Conservation (phyloP, 2,329 filamentous ascomycete species). For the Fusarium coffeatum region DNA sequence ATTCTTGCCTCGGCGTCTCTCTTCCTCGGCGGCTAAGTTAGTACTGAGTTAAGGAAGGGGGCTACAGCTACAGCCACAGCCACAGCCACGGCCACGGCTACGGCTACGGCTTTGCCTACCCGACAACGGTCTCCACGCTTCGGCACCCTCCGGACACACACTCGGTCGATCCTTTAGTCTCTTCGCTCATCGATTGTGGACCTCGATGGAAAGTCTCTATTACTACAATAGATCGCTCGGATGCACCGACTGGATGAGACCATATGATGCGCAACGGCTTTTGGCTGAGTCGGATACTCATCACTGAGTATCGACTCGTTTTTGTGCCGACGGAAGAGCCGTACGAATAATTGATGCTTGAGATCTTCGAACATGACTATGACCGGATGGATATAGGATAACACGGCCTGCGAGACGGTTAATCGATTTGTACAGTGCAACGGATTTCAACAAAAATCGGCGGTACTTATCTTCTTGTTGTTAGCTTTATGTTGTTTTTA, state of each 20-base stretch:
- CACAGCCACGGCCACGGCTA: not conserved
- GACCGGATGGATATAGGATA: conserved; percentile 23
- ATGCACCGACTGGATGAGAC: not conserved
- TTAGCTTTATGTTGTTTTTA: conserved; percentile 24
- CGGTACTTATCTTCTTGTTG: conserved; percentile 33
- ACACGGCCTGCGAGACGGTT: conserved; percentile 14
- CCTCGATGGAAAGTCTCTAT: not conserved
- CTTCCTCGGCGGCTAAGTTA: conserved; percentile 1
- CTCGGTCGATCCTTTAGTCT: conserved; percentile 23
- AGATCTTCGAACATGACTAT: conserved; percentile 25
- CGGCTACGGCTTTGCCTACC: conserved; percentile 7
- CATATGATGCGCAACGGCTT: not conserved
- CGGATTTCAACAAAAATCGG: conserved; percentile 29
- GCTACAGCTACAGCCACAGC: not conserved
- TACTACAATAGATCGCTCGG: not conserved
- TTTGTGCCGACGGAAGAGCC: not conserved
- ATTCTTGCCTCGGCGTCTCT: conserved; percentile 7
- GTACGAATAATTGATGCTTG: not conserved
- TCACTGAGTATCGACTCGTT: not conserved
- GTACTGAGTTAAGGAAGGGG: not conserved
- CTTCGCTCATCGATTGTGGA: conserved; percentile 14
- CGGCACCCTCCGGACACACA: conserved; percentile 24
- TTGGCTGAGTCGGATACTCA: not conserved
- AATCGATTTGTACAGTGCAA: conserved; percentile 16
- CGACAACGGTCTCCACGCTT: conserved; percentile 17